These are phyloP conservation scores for Colletotrichum magnum DNA, from an alignment of 2,329 filamentous ascomycete genomes.

Conservation along the genomic window DNA sequence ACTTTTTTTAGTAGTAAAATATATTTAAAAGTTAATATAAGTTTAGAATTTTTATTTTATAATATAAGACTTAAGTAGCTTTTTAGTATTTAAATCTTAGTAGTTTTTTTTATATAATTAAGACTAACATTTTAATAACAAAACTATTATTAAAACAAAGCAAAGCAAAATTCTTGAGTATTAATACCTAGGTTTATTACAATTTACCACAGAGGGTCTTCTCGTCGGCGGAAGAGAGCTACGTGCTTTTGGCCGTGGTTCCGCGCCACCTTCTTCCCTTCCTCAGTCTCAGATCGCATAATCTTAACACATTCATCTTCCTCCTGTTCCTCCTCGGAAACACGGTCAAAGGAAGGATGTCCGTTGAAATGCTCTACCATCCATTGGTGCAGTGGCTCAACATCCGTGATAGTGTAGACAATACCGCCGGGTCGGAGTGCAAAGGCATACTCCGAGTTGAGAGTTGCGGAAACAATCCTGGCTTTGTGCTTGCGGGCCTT, in stretches of 20 bases:
- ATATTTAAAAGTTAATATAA: too few relatives aligned
- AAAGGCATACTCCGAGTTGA: slow-evolving; percentile 95
- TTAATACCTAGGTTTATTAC: neutral
- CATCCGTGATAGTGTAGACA: slow-evolving; percentile 97
- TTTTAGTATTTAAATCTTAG: too few relatives aligned
- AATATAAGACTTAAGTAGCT: too few relatives aligned
- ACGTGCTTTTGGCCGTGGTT: slow-evolving; percentile 94
- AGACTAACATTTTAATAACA: too few relatives aligned
- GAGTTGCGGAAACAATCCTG: slow-evolving; percentile 88
- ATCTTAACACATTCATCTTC: slow-evolving; percentile 78
- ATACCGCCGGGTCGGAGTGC: slow-evolving; percentile 86
- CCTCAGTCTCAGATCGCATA: slow-evolving; percentile 91
- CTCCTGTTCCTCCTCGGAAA: slow-evolving; percentile 77
- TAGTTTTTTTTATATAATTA: too few relatives aligned
- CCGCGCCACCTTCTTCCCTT: slow-evolving; percentile 95
- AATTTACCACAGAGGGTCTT: slow-evolving; percentile 81
- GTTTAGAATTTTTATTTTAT: too few relatives aligned
- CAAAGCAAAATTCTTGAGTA: too few relatives aligned
- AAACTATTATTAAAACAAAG: too few relatives aligned
- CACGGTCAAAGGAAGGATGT: slow-evolving; percentile 83
- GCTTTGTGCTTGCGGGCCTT: slow-evolving; percentile 98
- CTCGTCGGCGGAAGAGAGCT: slow-evolving; percentile 85
- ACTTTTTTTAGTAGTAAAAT: too few relatives aligned
- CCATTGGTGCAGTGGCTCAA: slow-evolving; percentile 93
- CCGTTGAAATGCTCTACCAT: slow-evolving; percentile 89